Percentiles rank a stretch among this genome's conserved stretches.
Conservation (phyloP, 805 yeast genomes). For the Clavispora vitiphila region DNA sequence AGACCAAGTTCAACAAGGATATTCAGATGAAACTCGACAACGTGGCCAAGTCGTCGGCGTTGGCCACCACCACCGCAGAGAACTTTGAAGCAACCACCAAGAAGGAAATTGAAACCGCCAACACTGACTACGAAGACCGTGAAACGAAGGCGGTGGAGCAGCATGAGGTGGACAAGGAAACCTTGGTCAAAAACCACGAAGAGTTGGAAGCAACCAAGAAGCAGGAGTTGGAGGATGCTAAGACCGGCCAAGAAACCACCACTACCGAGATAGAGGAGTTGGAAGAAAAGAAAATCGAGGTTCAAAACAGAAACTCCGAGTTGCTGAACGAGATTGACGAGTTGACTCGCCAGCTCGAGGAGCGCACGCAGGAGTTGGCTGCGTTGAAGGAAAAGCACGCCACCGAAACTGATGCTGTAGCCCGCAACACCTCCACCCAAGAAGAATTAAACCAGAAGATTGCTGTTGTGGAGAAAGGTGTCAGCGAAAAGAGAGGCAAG, state of each 20-base stretch:
- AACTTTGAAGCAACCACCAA: constrained; percentile 38
- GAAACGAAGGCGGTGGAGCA: constrained; percentile 44
- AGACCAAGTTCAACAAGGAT: constrained; percentile 37
- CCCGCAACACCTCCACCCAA: constrained; percentile 28
- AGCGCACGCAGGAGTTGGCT: constrained; percentile 29
- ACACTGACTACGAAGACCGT: constrained; percentile 39
- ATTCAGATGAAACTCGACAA: constrained; percentile 28
- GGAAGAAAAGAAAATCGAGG: constrained; percentile 38
- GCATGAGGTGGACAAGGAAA: constrained; percentile 42
- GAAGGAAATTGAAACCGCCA: constrained; percentile 41
- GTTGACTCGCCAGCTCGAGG: constrained; percentile 38
- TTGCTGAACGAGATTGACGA: constrained; percentile 36
- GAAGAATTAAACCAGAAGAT: constrained; percentile 39
- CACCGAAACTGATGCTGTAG: constrained; percentile 25
- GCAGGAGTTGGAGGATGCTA: constrained; percentile 39
- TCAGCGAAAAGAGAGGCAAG: constrained; percentile 32
- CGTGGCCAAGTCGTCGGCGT: constrained; percentile 17
- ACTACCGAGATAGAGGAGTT: constrained; percentile 42
- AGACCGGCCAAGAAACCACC: constrained; percentile 37
- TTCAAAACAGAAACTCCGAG: constrained; percentile 35
- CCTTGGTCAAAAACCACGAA: constrained; percentile 38
- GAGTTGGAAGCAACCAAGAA: constrained; percentile 41
- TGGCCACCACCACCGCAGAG: constrained; percentile 29
- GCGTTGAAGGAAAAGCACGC: constrained; percentile 28
- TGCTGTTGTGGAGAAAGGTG: constrained; percentile 29